Conservation (phyloP, 2,329 filamentous ascomycete species). For the Ascomycota sp. region DNA sequence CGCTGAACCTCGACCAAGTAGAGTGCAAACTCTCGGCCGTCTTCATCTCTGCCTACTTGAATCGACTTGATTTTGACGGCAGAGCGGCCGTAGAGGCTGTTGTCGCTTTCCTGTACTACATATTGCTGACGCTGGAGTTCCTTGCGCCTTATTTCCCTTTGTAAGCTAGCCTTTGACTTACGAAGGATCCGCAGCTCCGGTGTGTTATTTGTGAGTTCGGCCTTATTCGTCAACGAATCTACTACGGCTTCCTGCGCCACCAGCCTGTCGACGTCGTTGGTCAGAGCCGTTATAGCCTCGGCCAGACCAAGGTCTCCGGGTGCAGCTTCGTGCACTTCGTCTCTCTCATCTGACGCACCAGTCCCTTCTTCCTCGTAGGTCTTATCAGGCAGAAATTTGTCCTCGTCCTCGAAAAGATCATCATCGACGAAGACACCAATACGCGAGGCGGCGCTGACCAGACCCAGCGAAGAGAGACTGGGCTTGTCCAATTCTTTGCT, state of each 20-base stretch:
- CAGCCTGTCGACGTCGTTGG: slow-evolving; percentile 73
- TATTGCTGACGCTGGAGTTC: slow-evolving; percentile 94
- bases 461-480: slow-evolving; percentile 71
- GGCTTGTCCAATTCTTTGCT: slow-evolving; percentile 41
- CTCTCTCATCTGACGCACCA: slow-evolving; percentile 22
- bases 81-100: slow-evolving; percentile 81
- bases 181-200: slow-evolving; percentile 76
- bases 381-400: slow-evolving; percentile 68
- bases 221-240: slow-evolving; percentile 77
- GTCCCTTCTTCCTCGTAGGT: slow-evolving; percentile 47
- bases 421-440: slow-evolving; percentile 87
- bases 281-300: slow-evolving; percentile 77
- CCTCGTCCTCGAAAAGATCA: slow-evolving; percentile 77
- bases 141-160: slow-evolving; percentile 78
- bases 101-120: slow-evolving; percentile 91
- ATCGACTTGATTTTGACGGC: slow-evolving; percentile 78
- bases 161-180: slow-evolving; percentile 83
- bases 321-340: slow-evolving; percentile 80
- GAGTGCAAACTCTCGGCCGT: slow-evolving; percentile 79
- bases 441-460: slow-evolving; percentile 68
- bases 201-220: slow-evolving; percentile 89
- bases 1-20: slow-evolving; percentile 84
- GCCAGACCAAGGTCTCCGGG: slow-evolving; percentile 83
- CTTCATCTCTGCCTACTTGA: slow-evolving; percentile 75
- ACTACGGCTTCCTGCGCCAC: slow-evolving; percentile 74